Evolutionary conservation across 169 alveolate genomes (phyloP).

Genomic region (Plasmodium ovale): DNA sequence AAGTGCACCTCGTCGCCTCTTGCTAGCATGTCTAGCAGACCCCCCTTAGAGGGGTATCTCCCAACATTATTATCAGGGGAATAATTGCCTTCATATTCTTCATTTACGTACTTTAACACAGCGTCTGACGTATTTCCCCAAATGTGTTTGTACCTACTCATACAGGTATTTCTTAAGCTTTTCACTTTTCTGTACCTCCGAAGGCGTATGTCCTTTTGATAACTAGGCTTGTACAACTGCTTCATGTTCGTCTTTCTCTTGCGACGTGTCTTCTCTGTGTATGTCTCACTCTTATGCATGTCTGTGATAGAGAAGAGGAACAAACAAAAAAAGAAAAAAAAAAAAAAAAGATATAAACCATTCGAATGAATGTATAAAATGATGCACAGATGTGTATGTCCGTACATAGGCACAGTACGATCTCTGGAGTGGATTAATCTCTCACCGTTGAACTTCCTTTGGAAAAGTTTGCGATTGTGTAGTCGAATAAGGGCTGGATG

Average conservation of each 20-base stretch:
- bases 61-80: background rate
- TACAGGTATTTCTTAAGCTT: slow-evolving; percentile 12
- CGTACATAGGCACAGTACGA: background rate
- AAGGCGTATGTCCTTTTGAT: background rate
- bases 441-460: slow-evolving; percentile 31
- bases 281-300: slow-evolving; percentile 33
- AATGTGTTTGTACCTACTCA: slow-evolving; percentile 24
- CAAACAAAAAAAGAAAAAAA: background rate
- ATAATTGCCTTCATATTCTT: background rate
- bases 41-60: background rate
- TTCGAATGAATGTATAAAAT: background rate
- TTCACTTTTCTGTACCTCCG: slow-evolving; percentile 35
- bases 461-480: slow-evolving; percentile 47
- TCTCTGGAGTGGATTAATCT: background rate
- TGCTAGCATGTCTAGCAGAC: slow-evolving; percentile 15
- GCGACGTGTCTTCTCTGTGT: slow-evolving; percentile 23
- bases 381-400: background rate
- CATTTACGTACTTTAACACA: background rate
- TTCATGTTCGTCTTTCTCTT: background rate
- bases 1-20: slow-evolving; percentile 10
- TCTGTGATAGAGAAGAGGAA: background rate
- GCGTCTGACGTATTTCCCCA: background rate
- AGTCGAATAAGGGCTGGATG: slow-evolving; percentile 72
- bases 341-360: background rate
- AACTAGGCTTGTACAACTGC: too few species aligned